phyloP scores from a whole-genome alignment of 208 protist genomes.

The Phytomonas sp. region DNA sequence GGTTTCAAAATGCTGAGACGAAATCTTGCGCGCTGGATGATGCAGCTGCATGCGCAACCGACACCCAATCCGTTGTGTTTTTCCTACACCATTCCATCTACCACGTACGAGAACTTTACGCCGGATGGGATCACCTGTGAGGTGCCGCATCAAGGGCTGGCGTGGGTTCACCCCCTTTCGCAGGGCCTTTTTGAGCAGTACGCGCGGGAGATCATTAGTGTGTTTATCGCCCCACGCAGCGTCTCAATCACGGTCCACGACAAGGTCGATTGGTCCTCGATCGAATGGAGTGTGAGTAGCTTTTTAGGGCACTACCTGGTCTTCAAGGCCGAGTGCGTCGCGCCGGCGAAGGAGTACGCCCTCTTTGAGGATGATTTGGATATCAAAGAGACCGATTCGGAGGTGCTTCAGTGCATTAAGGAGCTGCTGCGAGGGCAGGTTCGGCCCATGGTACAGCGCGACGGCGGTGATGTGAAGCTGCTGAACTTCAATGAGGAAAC shows the following conservation, averaged over 20 bases:
- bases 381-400: constrained; percentile 53
- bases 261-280: constrained; percentile 52
- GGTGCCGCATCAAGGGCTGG: constrained; percentile 72
- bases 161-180: constrained; percentile 81
- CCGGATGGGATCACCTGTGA: constrained; percentile 75
- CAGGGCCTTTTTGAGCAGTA: constrained; percentile 87
- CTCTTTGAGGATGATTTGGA: constrained; percentile 81
- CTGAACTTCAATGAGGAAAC: constrained; percentile 79
- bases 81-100: constrained; percentile 64
- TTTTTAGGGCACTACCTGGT: constrained; percentile 85
- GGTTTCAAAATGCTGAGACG: constrained; percentile 47
- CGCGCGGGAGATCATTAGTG: constrained; percentile 57
- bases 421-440: constrained; percentile 88
- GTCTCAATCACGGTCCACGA: constrained; percentile 69
- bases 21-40: constrained; percentile 22
- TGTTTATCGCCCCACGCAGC: constrained; percentile 76
- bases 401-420: constrained; percentile 91
- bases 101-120: constrained; percentile 74
- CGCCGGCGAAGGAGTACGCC: constrained; percentile 66
- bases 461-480: constrained; percentile 89
- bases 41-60: constrained; percentile 60
- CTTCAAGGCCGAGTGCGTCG: constrained; percentile 56
- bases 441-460: constrained; percentile 89
- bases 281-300: constrained; percentile 86
- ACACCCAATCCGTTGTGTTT: constrained; percentile 83